Conservation (phyloP, 805 yeast genomes). For the Candida hispaniensis region DNA sequence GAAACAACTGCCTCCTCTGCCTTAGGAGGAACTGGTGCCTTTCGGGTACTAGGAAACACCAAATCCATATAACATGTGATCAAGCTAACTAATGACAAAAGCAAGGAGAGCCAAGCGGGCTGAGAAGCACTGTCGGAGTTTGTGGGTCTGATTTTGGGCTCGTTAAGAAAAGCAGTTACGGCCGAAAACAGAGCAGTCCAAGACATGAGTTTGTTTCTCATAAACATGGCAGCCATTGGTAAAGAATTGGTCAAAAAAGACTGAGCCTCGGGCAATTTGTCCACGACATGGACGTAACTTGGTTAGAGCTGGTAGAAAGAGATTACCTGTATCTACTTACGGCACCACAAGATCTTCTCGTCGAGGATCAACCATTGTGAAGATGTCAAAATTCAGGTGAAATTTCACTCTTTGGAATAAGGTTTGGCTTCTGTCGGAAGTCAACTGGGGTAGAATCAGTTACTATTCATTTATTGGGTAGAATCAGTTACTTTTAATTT, state of each 20-base stretch:
- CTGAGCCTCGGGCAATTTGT: constrained; percentile 15
- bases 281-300: constrained; percentile 15
- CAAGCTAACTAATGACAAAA: constrained; percentile 28
- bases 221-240: constrained; percentile 33
- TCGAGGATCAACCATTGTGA: too few species aligned
- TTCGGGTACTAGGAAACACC: constrained; percentile 24
- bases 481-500: too few species aligned
- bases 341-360: too few species aligned
- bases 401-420: too few species aligned
- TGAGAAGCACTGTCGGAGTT: constrained; percentile 16
- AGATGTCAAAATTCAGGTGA: too few species aligned
- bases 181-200: constrained; percentile 32
- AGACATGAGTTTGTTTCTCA: constrained; percentile 29
- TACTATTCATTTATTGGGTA: too few species aligned
- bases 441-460: too few species aligned
- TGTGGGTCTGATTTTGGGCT: constrained; percentile 21
- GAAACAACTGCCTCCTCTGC: constrained; percentile 3
- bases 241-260: constrained; percentile 24
- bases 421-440: too few species aligned
- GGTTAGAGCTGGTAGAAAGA: too few species aligned
- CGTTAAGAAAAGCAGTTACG: constrained; percentile 27
- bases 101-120: constrained; percentile 26
- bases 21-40: constrained; percentile 4
- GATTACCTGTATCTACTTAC: too few species aligned
- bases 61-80: constrained; percentile 29